Percentiles rank a stretch among this genome's conserved stretches.
These are phyloP conservation scores for Ascochyta lentis DNA, from an alignment of 2,329 filamentous ascomycete genomes.

Conservation along the genomic window DNA sequence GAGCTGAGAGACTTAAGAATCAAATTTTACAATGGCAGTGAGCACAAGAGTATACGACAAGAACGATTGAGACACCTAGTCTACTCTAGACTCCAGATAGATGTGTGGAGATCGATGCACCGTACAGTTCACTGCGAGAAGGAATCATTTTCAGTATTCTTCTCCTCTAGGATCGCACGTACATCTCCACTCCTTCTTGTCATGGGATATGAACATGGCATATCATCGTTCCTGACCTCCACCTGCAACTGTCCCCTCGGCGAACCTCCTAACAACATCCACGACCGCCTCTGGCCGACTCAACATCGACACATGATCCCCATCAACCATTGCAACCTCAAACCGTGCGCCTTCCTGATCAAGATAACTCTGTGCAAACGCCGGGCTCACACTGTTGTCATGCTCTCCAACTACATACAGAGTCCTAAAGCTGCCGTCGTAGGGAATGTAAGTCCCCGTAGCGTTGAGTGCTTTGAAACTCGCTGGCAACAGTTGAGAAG, in stretches of 20 bases:
- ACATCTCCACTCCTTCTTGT: too few species aligned
- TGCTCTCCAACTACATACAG: constrained; percentile 29
- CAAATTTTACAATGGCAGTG: too few species aligned
- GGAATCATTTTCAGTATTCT: too few species aligned
- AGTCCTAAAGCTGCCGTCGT: constrained; percentile 31
- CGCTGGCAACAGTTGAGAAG: constrained; percentile 21
- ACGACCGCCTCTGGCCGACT: constrained; percentile 30
- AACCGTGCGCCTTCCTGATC: constrained; percentile 27
- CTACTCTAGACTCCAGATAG: too few species aligned
- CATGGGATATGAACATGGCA: not conserved
- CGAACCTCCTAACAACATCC: constrained; percentile 22
- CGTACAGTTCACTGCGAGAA: too few species aligned
- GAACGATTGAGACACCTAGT: too few species aligned
- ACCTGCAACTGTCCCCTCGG: not conserved
- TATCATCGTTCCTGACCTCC: not conserved
- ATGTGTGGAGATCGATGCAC: too few species aligned
- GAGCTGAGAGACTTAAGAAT: too few species aligned
- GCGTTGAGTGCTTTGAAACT: constrained; percentile 32
- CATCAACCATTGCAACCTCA: constrained; percentile 21
- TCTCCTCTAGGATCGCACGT: too few species aligned
- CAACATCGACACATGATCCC: constrained; percentile 35
- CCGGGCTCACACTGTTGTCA: constrained; percentile 28
- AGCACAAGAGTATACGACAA: too few species aligned
- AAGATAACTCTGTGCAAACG: constrained; percentile 23
- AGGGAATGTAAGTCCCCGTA: constrained; percentile 32